A percentile compares a stretch with the other conserved stretches of the same genome.
These are phyloP conservation scores for Peniophora sp. DNA, from an alignment of 1,284 basidiomycete species.

Conservation along the genomic window DNA sequence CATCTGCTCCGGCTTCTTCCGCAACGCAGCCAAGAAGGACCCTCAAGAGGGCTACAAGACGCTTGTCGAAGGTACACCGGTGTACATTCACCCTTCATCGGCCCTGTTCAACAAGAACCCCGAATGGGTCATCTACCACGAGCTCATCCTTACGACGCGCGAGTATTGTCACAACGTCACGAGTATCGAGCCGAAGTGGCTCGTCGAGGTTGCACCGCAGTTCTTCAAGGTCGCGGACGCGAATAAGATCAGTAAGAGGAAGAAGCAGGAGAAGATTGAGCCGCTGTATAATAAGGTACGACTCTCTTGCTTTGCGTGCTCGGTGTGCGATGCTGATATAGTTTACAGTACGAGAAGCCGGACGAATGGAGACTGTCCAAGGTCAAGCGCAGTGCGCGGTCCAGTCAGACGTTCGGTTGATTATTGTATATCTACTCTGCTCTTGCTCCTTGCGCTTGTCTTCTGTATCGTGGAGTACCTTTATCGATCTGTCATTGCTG, in stretches of 20 bases:
- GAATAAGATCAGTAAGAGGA: slow-evolving; percentile 94
- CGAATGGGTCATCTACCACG: slow-evolving; percentile 75
- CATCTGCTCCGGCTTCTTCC: slow-evolving; percentile 95
- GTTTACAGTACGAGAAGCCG: slow-evolving; percentile 65
- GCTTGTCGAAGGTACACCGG: slow-evolving; percentile 93
- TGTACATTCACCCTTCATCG: slow-evolving; percentile 97
- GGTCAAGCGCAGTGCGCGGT: slow-evolving; percentile 80
- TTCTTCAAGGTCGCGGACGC: slow-evolving; percentile 98
- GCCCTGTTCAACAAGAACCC: slow-evolving; percentile 92
- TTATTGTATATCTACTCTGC: too few species aligned
- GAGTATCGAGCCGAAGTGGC: slow-evolving; percentile 97
- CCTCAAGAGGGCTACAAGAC: slow-evolving; percentile 97
- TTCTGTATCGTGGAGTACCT: too few species aligned
- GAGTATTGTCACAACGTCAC: slow-evolving; percentile 98
- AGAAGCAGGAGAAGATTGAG: slow-evolving; percentile 96
- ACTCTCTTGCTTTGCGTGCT: background rate
- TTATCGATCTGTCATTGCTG: too few species aligned
- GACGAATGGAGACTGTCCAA: slow-evolving; percentile 89
- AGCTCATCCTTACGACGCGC: slow-evolving; percentile 65
- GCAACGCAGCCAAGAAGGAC: slow-evolving; percentile 94
- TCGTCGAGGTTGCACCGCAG: slow-evolving; percentile 94
- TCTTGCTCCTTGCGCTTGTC: too few species aligned
- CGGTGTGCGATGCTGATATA: slow-evolving; percentile 3
- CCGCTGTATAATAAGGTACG: slow-evolving; percentile 75
- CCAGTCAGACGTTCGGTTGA: slow-evolving; percentile 25